Conservation (phyloP, 2,329 filamentous ascomycete species). For the Verruconis gallopava region DNA sequence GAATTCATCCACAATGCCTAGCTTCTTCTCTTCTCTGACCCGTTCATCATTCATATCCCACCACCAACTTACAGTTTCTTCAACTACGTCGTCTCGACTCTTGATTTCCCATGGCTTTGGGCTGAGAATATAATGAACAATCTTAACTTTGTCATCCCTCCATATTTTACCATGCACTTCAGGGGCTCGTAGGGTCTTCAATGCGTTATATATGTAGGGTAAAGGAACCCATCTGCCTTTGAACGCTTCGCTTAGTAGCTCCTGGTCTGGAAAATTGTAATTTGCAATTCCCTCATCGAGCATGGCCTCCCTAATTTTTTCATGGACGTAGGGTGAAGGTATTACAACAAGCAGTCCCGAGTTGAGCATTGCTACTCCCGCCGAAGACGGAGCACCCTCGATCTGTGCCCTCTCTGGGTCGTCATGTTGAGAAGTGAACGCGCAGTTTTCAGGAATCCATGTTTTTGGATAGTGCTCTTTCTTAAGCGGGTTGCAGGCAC, state of each 20-base stretch:
- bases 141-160: constrained; percentile 47
- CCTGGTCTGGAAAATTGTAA: constrained; percentile 50
- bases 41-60: constrained; percentile 39
- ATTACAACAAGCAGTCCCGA: constrained; percentile 50
- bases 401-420: constrained; percentile 38
- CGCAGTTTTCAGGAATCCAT: constrained; percentile 53
- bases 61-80: constrained; percentile 46
- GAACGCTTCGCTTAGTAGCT: constrained; percentile 44
- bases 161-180: constrained; percentile 47
- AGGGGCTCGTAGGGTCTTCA: constrained; percentile 45
- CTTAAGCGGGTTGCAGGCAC: constrained; percentile 70
- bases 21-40: constrained; percentile 32
- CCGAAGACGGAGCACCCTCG: constrained; percentile 34
- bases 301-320: constrained; percentile 37
- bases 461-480: constrained; percentile 66
- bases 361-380: constrained; percentile 46
- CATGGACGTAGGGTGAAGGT: constrained; percentile 39
- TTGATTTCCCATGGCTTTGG: constrained; percentile 52
- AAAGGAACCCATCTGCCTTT: constrained; percentile 44
- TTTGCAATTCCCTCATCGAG: constrained; percentile 30
- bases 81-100: constrained; percentile 31
- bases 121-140: constrained; percentile 48
- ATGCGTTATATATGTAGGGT: constrained; percentile 48
- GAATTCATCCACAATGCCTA: constrained; percentile 39
- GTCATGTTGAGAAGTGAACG: constrained; percentile 45